Evolutionary conservation across 495 filamentous ascomycete species (phyloP), one percentile per base, ranked within the genome.

Genomic region (Haplographium delicatum): DNA sequence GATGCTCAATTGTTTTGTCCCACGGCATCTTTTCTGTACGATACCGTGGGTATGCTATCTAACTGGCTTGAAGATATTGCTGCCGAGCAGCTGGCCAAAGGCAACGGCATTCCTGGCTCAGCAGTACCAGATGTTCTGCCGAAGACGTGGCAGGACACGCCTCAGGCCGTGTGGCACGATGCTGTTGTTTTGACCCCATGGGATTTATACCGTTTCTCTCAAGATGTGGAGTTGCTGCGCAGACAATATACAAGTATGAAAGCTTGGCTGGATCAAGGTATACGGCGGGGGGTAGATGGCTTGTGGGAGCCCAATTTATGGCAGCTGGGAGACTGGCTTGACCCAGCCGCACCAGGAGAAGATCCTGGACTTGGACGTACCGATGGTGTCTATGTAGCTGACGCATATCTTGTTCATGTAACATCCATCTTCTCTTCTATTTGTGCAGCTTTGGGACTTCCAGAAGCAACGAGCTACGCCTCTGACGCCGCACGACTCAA

Each of bases 281-380:
- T 76, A 15, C 64, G 61, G 7, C 66, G 75, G 10, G 66, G 65
- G 13, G 38, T 56, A 2, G 57, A 56, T 15, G 65, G 13, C 57
- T 73, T 18, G 72, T 72, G 73, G 56, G 25, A 48, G 9, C 28
- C 65, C 41, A 56, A 60, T 3, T 50, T 0, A 53, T 60, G 62
- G 34, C 71, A 79, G 50, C 66, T 66, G 7, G 72, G 65, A 5
- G 75, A 80, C 57, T 80, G 75, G 75, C 65, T 79, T 0, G 76
- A 80, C 48, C 76, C 75, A 0, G 59, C 63, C 10, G 64, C 76
- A 1, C 74, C 74, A 0, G 53, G 70, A 0, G 61, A 72, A 4
- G 56, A 66, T 8, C 62, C 74, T 1, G 71, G 69, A 3, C 43
- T 60, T 34, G 63, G 63, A 0, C 65, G 63, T 5, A 74, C 72